Conservation (phyloP, 2,329 filamentous ascomycete genomes). For the Sclerotinia nivalis region DNA sequence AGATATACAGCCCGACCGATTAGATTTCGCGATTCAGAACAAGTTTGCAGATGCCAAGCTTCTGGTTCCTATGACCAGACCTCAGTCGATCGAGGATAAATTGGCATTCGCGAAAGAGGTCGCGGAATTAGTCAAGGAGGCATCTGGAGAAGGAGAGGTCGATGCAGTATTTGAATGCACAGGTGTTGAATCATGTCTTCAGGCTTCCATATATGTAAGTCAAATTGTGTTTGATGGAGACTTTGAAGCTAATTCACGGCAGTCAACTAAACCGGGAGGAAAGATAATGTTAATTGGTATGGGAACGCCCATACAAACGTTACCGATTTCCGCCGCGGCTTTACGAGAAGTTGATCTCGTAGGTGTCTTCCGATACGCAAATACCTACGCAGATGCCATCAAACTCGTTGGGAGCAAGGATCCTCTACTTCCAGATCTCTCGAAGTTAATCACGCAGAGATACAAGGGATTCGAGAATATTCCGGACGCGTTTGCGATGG, state of each 20-base stretch:
- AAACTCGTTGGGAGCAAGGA: conserved; percentile 76
- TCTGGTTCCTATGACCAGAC: conserved; percentile 40
- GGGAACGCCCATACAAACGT: conserved; percentile 74
- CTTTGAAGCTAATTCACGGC: conserved; percentile 22
- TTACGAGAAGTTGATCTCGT: conserved; percentile 75
- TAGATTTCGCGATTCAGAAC: conserved; percentile 66
- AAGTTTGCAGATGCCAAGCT: conserved; percentile 40
- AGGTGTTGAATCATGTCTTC: conserved; percentile 57
- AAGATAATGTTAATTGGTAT: conserved; percentile 77
- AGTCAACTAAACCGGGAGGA: conserved; percentile 66
- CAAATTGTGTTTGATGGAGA: conserved; percentile 54
- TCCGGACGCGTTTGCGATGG: conserved; percentile 83
- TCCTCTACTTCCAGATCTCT: conserved; percentile 66
- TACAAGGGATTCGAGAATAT: conserved; percentile 78
- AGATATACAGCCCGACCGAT: conserved; percentile 85
- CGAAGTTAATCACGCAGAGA: conserved; percentile 81
- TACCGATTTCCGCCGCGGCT: conserved; percentile 71
- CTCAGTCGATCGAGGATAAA: conserved; percentile 38
- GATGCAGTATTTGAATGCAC: conserved; percentile 68
- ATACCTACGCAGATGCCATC: conserved; percentile 89
- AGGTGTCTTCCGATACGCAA: conserved; percentile 75
- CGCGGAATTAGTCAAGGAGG: conserved; percentile 53
- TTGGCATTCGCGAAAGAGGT: conserved; percentile 42
- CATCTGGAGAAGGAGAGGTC: conserved; percentile 53
- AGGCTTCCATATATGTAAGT: conserved; percentile 55